Evolutionary conservation across 2,329 filamentous ascomycete genomes (phyloP).

Genomic region (Aureobasidium pullulans): DNA sequence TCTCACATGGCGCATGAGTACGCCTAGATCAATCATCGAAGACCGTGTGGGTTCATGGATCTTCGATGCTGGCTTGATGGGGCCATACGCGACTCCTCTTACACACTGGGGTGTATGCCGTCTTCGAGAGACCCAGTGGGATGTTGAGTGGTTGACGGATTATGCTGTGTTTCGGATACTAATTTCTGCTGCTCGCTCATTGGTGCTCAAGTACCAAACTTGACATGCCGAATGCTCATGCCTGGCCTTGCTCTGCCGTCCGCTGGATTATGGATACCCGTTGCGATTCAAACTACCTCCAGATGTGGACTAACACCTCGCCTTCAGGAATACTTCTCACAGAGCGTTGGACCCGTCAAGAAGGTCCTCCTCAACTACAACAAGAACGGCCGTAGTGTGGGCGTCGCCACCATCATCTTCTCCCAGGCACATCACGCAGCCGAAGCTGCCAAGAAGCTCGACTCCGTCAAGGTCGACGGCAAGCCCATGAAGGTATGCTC

Average conservation of each 20-base stretch:
- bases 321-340: constrained; percentile 87
- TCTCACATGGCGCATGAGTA: background rate
- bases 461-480: constrained; percentile 84
- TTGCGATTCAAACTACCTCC: constrained; percentile 13
- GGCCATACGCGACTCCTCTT: background rate
- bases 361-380: constrained; percentile 87
- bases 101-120: too few species aligned
- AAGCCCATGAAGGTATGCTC: constrained; percentile 75
- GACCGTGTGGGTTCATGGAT: background rate
- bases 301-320: constrained; percentile 55
- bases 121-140: background rate
- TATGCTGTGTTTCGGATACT: constrained; percentile 26
- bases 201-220: constrained; percentile 34
- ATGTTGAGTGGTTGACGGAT: background rate
- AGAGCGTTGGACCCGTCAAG: constrained; percentile 84
- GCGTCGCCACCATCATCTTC: constrained; percentile 87
- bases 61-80: background rate
- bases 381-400: constrained; percentile 82
- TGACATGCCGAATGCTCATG: background rate
- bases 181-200: constrained; percentile 54
- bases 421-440: constrained; percentile 70
- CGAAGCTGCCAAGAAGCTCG: constrained; percentile 75
- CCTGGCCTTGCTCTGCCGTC: constrained; percentile 21
- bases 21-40: background rate
- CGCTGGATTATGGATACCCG: constrained; percentile 21